These are phyloP conservation scores for Lepiota subincarnata DNA, from an alignment of 768 basidiomycete species.

Conservation along the genomic window DNA sequence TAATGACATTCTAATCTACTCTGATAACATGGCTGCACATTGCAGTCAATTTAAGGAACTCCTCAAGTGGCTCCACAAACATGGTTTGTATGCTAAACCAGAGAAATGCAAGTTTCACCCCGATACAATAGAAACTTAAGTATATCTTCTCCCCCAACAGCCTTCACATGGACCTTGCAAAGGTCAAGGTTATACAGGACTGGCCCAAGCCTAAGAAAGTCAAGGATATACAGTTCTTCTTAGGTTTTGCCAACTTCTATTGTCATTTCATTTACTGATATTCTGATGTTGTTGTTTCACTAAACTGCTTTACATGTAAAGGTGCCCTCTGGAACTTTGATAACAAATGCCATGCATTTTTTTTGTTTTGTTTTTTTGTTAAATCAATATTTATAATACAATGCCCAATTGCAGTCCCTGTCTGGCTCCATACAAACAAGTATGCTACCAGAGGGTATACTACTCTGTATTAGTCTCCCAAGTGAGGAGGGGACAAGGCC, in stretches of 20 bases:
- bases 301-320: neutral
- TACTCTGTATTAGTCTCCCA: too few relatives aligned
- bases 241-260: neutral
- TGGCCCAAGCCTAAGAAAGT: slow-evolving; percentile 32
- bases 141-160: slow-evolving; percentile 26
- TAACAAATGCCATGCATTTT: neutral
- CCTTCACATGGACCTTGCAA: slow-evolving; percentile 32
- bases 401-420: too few relatives aligned
- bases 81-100: slow-evolving; percentile 24
- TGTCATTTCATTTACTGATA: neutral
- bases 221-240: slow-evolving; percentile 26
- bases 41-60: slow-evolving; percentile 23
- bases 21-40: slow-evolving; percentile 22
- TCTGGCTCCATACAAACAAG: too few relatives aligned
- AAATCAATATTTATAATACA: too few relatives aligned
- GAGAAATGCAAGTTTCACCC: too few relatives aligned
- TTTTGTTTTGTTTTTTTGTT: too few relatives aligned
- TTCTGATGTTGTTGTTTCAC: neutral
- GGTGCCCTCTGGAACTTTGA: neutral
- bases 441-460: too few relatives aligned
- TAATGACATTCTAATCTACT: slow-evolving; percentile 37
- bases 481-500: too few relatives aligned
- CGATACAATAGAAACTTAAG: too few relatives aligned
- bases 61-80: slow-evolving; percentile 23
- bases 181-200: slow-evolving; percentile 29